Percentiles rank a stretch among this genome's conserved stretches.
Conservation (phyloP, 75 land plant species). For the Isoetes taiwanensis region DNA sequence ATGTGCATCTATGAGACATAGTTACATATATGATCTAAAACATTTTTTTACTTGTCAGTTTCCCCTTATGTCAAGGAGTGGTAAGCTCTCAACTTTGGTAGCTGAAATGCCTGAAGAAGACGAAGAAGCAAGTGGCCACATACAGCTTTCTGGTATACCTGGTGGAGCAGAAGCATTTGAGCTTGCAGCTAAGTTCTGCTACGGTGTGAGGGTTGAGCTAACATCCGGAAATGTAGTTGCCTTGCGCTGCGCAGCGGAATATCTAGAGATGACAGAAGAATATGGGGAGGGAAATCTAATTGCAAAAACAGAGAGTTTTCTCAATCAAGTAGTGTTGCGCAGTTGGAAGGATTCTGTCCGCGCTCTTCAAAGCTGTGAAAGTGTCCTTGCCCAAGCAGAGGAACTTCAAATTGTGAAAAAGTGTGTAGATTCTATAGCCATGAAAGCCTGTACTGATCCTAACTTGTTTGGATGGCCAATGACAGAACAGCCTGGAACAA, state of each 20-base stretch:
- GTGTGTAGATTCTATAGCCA: constrained; percentile 20
- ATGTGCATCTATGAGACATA: background rate
- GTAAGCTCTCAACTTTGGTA: constrained; percentile 38
- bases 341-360: constrained; percentile 20
- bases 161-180: constrained; percentile 20
- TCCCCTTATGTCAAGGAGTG: constrained; percentile 63
- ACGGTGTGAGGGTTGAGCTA: constrained; percentile 22
- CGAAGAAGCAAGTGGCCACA: background rate
- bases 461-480: constrained; percentile 12
- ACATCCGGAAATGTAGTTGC: constrained; percentile 14
- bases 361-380: constrained; percentile 15
- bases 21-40: background rate
- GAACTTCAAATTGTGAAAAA: constrained; percentile 15
- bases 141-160: constrained; percentile 12
- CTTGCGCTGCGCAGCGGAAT: constrained; percentile 18
- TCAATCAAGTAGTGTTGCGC: constrained; percentile 13
- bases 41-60: constrained; percentile 27
- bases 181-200: constrained; percentile 26
- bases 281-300: constrained; percentile 20
- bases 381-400: constrained; percentile 10
- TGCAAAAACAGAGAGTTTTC: constrained; percentile 10
- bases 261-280: constrained; percentile 24
- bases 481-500: background rate
- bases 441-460: constrained; percentile 18
- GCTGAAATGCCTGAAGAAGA: constrained; percentile 14